Conservation (phyloP, 306 rosid species). For the Begonia loranthoides region DNA sequence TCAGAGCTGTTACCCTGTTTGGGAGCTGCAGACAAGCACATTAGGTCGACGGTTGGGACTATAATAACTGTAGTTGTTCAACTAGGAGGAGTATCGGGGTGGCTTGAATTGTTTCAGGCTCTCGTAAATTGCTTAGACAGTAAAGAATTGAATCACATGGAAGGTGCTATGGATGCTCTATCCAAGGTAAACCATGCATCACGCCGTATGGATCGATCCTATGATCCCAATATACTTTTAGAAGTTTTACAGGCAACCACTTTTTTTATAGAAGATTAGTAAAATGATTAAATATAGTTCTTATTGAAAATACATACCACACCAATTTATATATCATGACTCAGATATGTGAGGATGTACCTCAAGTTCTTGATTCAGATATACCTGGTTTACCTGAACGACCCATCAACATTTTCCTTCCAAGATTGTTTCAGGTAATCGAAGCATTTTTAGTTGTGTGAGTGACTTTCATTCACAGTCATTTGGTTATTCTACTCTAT, state of each 20-base stretch:
- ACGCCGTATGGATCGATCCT: too few species aligned
- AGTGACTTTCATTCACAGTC: too few species aligned
- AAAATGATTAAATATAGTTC: background rate
- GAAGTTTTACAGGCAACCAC: background rate
- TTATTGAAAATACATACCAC: background rate
- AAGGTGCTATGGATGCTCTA: conserved; percentile 99
- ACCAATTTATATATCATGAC: background rate
- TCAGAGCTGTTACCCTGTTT: conserved; percentile 87
- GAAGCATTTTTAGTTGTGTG: too few species aligned
- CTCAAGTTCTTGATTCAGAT: conserved; percentile 88
- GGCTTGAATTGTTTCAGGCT: conserved; percentile 94
- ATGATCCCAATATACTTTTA: background rate
- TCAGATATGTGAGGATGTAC: conserved; percentile 97
- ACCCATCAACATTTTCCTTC: conserved; percentile 76
- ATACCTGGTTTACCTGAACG: conserved; percentile 93
- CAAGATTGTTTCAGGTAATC: conserved; percentile 66
- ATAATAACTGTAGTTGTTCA: conserved; percentile 74
- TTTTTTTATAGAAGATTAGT: background rate
- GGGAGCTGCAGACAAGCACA: conserved; percentile 79
- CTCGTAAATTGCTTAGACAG: conserved; percentile 89
- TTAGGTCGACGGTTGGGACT: conserved; percentile 86
- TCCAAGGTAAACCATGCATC: conserved; percentile 73
- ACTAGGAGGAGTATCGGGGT: conserved; percentile 73
- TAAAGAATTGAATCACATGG: conserved; percentile 84
- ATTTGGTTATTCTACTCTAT: too few species aligned